Evolutionary conservation across 192 early-diverging fungal genomes (phyloP), one percentile per base, ranked within the genome.

Genomic region (Backusella luteola): DNA sequence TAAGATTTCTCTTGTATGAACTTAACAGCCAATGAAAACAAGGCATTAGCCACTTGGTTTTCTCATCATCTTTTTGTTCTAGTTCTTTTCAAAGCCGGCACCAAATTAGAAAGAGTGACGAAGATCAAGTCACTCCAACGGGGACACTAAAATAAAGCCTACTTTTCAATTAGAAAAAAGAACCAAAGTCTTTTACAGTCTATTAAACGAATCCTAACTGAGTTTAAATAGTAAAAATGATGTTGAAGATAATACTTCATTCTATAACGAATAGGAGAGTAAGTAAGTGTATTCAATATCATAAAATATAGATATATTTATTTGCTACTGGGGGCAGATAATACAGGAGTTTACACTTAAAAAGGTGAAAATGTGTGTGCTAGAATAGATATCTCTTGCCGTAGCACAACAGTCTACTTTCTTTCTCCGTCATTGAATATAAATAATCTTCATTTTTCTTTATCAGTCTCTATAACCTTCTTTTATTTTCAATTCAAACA

Each of bases 361-460:
- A 63, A 63, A 63, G 56, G 56, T 63, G 56, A 63, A 63, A 3
- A 29, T 63, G 56, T 29, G 23, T 63, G 56, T 63, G 56, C n/a
- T 4, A 26, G 56, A 4, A 36, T 39, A 67, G 34, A 67, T 39
- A 34, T 75, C 70, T 63, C 14, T 52, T 35, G 52, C 2, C 11
- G 36, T 17, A 1, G 44, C 6, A 34, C 67, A 69, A 74, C 38
- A 53, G 39, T 29, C 34, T 46, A 29, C 49, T 36, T 66, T 35
- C 56, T 76, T 72, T 67, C 56, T 63, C 56, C 56, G 56, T 34
- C 44, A 74, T 72, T 66, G 6, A 38, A 38, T 69, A 69, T 69
- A 69, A 69, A 69, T 69, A 69, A 71, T 52, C 34, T 15, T 56
- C 42, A 29, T 66, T 77, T 63, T 80, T 77, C 75, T 66, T 71